These are phyloP conservation scores for Xylaria longipes DNA, from an alignment of 495 filamentous ascomycete species.

Conservation along the genomic window DNA sequence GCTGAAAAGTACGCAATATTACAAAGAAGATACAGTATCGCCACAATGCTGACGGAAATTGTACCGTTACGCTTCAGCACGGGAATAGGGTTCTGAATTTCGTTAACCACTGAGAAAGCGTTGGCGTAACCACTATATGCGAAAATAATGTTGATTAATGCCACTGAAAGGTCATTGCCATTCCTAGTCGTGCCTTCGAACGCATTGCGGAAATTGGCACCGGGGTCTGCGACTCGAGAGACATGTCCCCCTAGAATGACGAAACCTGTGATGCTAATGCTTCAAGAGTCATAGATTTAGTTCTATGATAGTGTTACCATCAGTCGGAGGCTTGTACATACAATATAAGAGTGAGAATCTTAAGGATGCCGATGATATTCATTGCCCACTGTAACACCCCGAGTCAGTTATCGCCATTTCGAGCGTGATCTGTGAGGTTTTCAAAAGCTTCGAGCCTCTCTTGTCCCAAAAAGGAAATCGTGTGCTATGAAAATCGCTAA, in stretches of 20 bases:
- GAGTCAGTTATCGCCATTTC: background rate
- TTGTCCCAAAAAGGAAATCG: background rate
- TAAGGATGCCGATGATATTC: constrained; percentile 62
- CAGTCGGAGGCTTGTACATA: constrained; percentile 8
- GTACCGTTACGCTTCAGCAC: constrained; percentile 61
- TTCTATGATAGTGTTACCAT: background rate
- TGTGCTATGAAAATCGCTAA: background rate
- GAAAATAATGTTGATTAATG: constrained; percentile 68
- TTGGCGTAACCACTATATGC: constrained; percentile 68
- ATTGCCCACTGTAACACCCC: constrained; percentile 42
- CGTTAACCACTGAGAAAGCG: constrained; percentile 70
- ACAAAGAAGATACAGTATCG: constrained; percentile 63
- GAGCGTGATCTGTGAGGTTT: background rate
- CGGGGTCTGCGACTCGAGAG: constrained; percentile 58
- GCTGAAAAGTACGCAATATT: constrained; percentile 70
- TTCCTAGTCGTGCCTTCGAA: constrained; percentile 59
- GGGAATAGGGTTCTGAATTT: constrained; percentile 58
- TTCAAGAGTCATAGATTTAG: background rate
- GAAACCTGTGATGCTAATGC: constrained; percentile 63
- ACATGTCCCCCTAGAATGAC: constrained; percentile 67
- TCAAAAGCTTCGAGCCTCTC: background rate
- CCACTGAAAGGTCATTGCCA: constrained; percentile 64
- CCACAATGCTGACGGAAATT: constrained; percentile 56
- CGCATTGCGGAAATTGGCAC: constrained; percentile 62
- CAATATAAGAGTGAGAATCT: constrained; percentile 63